A percentile compares a stretch with the other conserved stretches of the same genome.
Evolutionary conservation across 371 early-diverging fungal species (phyloP).

Genomic region (Mortierella sp.): DNA sequence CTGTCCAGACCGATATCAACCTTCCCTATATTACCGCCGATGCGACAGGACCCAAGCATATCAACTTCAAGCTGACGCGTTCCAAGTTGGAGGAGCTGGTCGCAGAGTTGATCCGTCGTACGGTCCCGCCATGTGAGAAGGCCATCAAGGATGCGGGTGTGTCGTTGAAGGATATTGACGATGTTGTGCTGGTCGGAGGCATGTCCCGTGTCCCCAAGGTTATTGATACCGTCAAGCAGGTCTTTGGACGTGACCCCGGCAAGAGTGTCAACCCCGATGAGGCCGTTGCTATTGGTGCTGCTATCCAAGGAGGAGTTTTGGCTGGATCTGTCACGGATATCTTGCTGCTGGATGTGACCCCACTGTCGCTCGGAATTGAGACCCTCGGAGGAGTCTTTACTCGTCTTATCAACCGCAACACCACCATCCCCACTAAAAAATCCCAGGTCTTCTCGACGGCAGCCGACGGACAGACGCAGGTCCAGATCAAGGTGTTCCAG

Average conservation of each 20-base stretch:
- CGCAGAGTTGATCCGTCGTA: slow-evolving; percentile 88
- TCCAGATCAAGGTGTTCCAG: slow-evolving; percentile 98
- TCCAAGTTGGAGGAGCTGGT: slow-evolving; percentile 92
- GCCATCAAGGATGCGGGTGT: slow-evolving; percentile 98
- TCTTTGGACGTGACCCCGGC: slow-evolving; percentile 94
- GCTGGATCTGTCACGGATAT: slow-evolving; percentile 96
- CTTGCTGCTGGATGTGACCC: slow-evolving; percentile 98
- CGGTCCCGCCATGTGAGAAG: slow-evolving; percentile 95
- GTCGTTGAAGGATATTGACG: slow-evolving; percentile 84
- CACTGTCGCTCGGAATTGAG: slow-evolving; percentile 98
- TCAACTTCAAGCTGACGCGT: slow-evolving; percentile 93
- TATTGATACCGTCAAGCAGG: slow-evolving; percentile 89
- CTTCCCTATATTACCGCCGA: slow-evolving; percentile 96
- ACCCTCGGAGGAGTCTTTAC: slow-evolving; percentile 98
- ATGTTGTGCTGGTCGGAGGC: slow-evolving; percentile 99
- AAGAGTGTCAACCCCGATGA: slow-evolving; percentile 99
- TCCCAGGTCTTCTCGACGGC: slow-evolving; percentile 99
- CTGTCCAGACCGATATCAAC: slow-evolving; percentile 94
- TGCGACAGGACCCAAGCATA: slow-evolving; percentile 96
- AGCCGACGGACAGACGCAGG: slow-evolving; percentile 99
- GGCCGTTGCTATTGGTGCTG: slow-evolving; percentile 99
- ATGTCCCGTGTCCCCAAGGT: slow-evolving; percentile 99
- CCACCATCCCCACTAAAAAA: slow-evolving; percentile 99
- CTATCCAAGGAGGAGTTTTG: slow-evolving; percentile 98
- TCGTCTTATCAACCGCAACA: slow-evolving; percentile 98